Conservation (phyloP, 495 filamentous ascomycete species). For the Immersiella caudata region DNA sequence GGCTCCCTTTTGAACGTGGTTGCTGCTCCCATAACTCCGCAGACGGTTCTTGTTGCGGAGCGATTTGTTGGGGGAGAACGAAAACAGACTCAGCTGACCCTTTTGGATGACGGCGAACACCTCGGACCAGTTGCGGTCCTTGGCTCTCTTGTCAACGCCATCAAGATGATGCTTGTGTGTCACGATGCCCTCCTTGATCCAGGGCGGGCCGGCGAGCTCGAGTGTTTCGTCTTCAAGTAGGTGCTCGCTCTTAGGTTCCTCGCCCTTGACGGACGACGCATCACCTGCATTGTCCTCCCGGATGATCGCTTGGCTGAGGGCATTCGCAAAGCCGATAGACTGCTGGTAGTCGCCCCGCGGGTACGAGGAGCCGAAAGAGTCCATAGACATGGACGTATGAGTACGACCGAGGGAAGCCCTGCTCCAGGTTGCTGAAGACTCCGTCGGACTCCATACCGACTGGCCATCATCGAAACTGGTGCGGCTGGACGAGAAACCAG, state of each 20-base stretch:
- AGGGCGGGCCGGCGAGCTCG: conserved; percentile 87
- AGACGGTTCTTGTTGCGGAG: conserved; percentile 67
- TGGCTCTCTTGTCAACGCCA: conserved; percentile 83
- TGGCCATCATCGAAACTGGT: conserved; percentile 91
- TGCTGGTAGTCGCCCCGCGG: conserved; percentile 86
- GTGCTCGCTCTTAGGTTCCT: conserved; percentile 60
- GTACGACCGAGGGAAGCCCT: conserved; percentile 89
- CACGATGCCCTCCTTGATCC: conserved; percentile 95
- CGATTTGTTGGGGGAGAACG: conserved; percentile 78
- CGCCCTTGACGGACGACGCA: conserved; percentile 55
- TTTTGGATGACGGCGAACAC: conserved; percentile 98
- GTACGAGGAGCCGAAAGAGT: conserved; percentile 80
- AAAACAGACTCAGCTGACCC: conserved; percentile 93
- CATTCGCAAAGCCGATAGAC: conserved; percentile 97
- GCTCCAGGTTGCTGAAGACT: conserved; percentile 81
- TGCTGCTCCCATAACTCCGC: conserved; percentile 35
- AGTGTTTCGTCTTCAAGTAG: conserved; percentile 90
- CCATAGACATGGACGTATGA: conserved; percentile 86
- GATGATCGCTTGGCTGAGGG: conserved; percentile 94
- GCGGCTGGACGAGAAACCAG: conserved; percentile 84
- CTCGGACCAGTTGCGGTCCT: conserved; percentile 90
- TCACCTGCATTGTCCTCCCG: conserved; percentile 74
- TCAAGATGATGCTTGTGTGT: conserved; percentile 97
- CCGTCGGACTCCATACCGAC: conserved; percentile 89
- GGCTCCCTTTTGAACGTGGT: conserved; percentile 53